Evolutionary conservation across 257 asterid species (phyloP), one percentile per base, ranked within the genome.

Genomic region (Rhazya stricta): DNA sequence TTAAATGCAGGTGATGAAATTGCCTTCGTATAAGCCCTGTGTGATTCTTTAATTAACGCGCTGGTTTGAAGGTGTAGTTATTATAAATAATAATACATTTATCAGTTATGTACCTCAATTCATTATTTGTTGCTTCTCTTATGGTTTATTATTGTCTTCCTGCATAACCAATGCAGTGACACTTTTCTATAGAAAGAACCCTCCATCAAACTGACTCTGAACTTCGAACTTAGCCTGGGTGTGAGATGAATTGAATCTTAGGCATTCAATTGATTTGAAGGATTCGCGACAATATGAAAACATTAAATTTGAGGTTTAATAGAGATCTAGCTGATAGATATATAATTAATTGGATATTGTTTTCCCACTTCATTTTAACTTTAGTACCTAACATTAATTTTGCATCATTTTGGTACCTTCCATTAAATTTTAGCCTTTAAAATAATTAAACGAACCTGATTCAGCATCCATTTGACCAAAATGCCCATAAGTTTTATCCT

Each of bases 201-300:
- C 1, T 25, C 13, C 6, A 10, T 27, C 11, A 60, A 13, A 13
- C 8, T 13, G 37, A 60, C 41, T 29, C 23, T 3, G 21, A 6
- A 27, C 8, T 60, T 60, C 5, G 23, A 13, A 60, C 23, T 60
- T 60, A 29, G 21, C 39, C 12, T 29, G 13, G 23, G 9, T 60
- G 9, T 0, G 19, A 32, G 9, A 58, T 25, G 39, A 30, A 60
- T 29, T 60, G 39, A 60, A 29, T 60, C 39, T 3, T 60, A 3
- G 67, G 67, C 67, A 13, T 60, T 30, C 67, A 60, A 60, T 60
- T 60, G 41, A 57, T 60, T 60, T 60, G 67, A 30, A 60, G 34
- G 67, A 29, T 23, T 25, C 30, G 13, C 67, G 3, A 3, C 30
- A 60, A 11, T n/a, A 29, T 60, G 67, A 25, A 41, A 60, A 32